phyloP scores from a whole-genome alignment of 2,329 filamentous ascomycete species.

The Anthostomella pinea region DNA sequence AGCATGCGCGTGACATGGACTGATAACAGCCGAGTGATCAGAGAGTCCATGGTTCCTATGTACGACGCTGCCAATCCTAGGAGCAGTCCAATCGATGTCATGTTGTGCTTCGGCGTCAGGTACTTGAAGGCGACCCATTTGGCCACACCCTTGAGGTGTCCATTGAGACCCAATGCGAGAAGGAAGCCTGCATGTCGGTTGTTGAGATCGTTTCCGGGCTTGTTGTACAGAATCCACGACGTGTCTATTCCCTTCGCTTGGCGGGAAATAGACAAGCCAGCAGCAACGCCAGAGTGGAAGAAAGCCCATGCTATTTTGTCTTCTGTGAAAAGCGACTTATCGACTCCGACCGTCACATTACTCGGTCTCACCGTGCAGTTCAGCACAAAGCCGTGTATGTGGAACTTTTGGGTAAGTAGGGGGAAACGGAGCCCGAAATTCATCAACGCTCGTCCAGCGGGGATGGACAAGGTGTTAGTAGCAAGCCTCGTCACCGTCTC shows the following conservation, averaged over 20 bases:
- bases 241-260: constrained; percentile 93
- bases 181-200: constrained; percentile 96
- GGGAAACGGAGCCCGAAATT: constrained; percentile 86
- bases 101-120: constrained; percentile 96
- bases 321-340: constrained; percentile 82
- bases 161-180: constrained; percentile 86
- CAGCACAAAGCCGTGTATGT: constrained; percentile 85
- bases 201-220: constrained; percentile 78
- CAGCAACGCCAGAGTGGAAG: constrained; percentile 95
- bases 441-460: constrained; percentile 80
- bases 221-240: constrained; percentile 98
- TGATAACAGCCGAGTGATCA: constrained; percentile 88
- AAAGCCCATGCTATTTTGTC: constrained; percentile 99
- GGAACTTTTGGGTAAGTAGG: constrained; percentile 86
- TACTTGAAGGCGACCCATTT: constrained; percentile 99
- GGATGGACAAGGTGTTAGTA: constrained; percentile 82
- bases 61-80: constrained; percentile 91
- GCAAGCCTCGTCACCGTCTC: constrained; percentile 83
- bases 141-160: constrained; percentile 87
- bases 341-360: constrained; percentile 89
- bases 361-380: constrained; percentile 89
- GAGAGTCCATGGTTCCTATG: constrained; percentile 93
- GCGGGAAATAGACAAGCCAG: constrained; percentile 84
- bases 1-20: constrained; percentile 96
- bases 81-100: constrained; percentile 96